Evolutionary conservation across 2,329 filamentous ascomycete species (phyloP).

Genomic region (Pestalotiopsis sp.): DNA sequence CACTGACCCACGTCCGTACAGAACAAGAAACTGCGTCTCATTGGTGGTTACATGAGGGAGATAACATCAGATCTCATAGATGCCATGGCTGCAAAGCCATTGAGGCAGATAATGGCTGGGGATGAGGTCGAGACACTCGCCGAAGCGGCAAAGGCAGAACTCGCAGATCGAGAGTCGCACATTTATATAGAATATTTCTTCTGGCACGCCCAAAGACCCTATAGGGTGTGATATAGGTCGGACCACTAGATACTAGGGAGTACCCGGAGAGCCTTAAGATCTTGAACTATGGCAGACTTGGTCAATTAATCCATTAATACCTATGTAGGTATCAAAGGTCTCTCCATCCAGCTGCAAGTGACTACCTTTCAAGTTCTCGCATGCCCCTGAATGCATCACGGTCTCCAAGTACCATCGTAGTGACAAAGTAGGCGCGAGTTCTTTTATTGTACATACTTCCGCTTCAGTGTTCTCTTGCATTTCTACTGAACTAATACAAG

Average conservation of each 20-base stretch:
- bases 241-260: too few species aligned
- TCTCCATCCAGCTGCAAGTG: too few species aligned
- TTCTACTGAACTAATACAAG: too few species aligned
- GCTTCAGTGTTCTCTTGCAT: too few species aligned
- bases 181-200: conserved; percentile 19
- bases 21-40: conserved; percentile 37
- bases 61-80: conserved; percentile 17
- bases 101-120: conserved; percentile 11
- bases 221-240: background rate
- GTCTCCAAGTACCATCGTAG: too few species aligned
- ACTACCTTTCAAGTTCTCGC: too few species aligned
- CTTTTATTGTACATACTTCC: too few species aligned
- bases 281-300: too few species aligned
- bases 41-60: conserved; percentile 31
- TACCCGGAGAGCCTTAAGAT: background rate
- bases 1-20: background rate
- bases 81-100: conserved; percentile 15
- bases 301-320: too few species aligned
- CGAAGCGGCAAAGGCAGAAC: conserved; percentile 10
- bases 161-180: conserved; percentile 13
- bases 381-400: too few species aligned
- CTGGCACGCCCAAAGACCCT: conserved; percentile 18
- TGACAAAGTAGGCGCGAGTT: too few species aligned
- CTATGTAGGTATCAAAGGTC: too few species aligned
- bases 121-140: conserved; percentile 16